Evolutionary conservation across 179 eudicot species (phyloP).

Genomic region (Amaranthus tricolor): DNA sequence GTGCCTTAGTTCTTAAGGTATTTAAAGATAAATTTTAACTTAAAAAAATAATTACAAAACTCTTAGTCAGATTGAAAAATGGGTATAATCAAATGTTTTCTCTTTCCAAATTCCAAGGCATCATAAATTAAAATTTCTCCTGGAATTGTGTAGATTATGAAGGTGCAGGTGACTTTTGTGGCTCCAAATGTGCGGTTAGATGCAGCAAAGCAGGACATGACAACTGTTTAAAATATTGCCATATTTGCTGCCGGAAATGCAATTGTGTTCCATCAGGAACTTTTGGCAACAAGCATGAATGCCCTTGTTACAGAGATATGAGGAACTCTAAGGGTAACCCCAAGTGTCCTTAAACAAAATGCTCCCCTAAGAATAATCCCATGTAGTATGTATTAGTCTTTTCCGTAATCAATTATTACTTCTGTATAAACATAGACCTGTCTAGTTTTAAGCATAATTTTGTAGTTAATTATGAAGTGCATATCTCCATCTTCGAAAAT

Average conservation of each 20-base stretch:
- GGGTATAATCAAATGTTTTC: no score
- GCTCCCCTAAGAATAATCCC: no score
- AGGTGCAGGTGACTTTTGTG: slow-evolving; percentile 26
- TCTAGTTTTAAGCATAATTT: neutral
- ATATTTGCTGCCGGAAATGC: slow-evolving; percentile 42
- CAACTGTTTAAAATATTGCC: slow-evolving; percentile 39
- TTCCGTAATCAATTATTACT: no score
- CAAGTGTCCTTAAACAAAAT: slow-evolving; percentile 42
- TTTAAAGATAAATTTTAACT: no score
- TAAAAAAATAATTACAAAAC: no score
- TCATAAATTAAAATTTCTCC: no score
- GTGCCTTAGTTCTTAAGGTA: no score
- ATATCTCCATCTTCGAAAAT: neutral
- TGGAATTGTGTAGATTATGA: neutral
- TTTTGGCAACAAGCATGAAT: slow-evolving; percentile 41
- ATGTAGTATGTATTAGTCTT: no score
- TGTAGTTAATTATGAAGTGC: neutral
- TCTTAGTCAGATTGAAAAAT: no score
- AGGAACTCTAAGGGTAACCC: slow-evolving; percentile 38
- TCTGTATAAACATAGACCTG: no score
- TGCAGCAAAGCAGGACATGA: slow-evolving; percentile 35
- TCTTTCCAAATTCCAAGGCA: no score
- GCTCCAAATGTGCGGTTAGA: slow-evolving; percentile 29
- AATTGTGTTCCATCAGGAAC: slow-evolving; percentile 54
- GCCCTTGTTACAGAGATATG: slow-evolving; percentile 51